These are phyloP conservation scores for Neostapfia colusana DNA, from an alignment of 176 grass and related monocot genomes.

Conservation along the genomic window DNA sequence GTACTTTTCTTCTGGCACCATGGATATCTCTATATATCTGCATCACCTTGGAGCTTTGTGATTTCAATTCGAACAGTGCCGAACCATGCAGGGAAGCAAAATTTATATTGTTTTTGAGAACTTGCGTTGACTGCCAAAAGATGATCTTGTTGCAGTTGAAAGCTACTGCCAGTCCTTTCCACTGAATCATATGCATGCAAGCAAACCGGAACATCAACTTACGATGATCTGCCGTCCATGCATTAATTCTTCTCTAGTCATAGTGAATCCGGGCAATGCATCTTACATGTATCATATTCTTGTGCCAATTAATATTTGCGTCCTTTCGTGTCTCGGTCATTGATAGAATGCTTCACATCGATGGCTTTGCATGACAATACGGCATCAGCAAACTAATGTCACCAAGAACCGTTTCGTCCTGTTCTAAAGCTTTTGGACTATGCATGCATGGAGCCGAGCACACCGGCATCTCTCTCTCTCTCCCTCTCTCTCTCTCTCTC, in stretches of 20 bases:
- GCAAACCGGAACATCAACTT: neutral
- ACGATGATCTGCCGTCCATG: neutral
- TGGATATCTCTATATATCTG: too few species aligned
- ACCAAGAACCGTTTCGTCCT: conserved; percentile 1
- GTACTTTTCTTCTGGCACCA: too few species aligned
- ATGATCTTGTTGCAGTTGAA: too few species aligned
- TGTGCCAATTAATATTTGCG: neutral
- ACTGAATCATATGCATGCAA: neutral
- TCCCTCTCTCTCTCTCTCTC: neutral
- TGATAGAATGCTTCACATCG: neutral
- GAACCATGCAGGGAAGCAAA: too few species aligned
- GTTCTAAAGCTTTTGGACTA: neutral
- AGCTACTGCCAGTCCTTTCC: neutral
- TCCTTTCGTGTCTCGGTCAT: neutral
- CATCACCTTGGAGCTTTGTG: too few species aligned
- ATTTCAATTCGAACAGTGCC: too few species aligned
- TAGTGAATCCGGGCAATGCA: neutral
- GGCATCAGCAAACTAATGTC: neutral
- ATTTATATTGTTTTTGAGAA: too few species aligned
- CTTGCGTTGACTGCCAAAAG: too few species aligned
- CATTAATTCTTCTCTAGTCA: neutral
- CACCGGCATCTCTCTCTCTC: neutral
- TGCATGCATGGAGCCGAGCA: neutral
- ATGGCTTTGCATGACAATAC: neutral
- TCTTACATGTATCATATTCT: neutral